A percentile compares a stretch with the other conserved stretches of the same genome.
phyloP scores from a whole-genome alignment of 2,329 filamentous ascomycete genomes.

The Scopulariopsis brevicaulis region DNA sequence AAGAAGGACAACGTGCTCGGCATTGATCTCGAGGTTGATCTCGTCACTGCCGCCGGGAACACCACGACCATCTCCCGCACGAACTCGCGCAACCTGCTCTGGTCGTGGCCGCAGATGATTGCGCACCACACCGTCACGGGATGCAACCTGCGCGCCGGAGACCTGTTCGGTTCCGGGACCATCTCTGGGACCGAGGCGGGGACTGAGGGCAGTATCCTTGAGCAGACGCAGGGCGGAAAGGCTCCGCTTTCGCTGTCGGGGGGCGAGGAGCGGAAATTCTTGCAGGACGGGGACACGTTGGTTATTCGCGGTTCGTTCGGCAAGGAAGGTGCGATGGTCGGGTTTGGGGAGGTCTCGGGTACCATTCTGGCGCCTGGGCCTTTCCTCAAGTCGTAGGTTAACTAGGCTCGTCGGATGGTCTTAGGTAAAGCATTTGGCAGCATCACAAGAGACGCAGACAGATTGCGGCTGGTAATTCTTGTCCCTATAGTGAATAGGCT shows the following conservation, averaged over 20 bases:
- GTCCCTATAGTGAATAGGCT: no score
- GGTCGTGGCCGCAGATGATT: conserved; percentile 69
- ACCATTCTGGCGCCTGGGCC: conserved; percentile 11
- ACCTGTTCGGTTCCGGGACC: conserved; percentile 48
- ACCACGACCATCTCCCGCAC: conserved; percentile 2
- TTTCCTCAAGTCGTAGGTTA: not conserved
- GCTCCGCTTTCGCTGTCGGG: conserved; percentile 25
- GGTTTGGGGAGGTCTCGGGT: conserved; percentile 31
- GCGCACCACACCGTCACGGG: conserved; percentile 64
- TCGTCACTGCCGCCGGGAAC: not conserved
- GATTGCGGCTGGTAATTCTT: no score
- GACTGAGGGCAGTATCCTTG: conserved; percentile 30
- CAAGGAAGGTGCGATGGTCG: conserved; percentile 20
- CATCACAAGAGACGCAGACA: no score
- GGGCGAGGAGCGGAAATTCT: conserved; percentile 27
- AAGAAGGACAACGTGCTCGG: conserved; percentile 5
- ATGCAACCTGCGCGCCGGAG: conserved; percentile 57
- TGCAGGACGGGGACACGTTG: conserved; percentile 33
- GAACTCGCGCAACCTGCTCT: conserved; percentile 37
- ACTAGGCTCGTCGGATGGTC: no score
- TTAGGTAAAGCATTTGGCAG: no score
- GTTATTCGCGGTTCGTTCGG: conserved; percentile 26
- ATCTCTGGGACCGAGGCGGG: conserved; percentile 24
- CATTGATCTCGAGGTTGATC: not conserved
- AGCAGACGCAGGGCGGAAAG: conserved; percentile 33